These are phyloP conservation scores for Trypanosoma avium DNA, from an alignment of 208 protist species.

Conservation along the genomic window DNA sequence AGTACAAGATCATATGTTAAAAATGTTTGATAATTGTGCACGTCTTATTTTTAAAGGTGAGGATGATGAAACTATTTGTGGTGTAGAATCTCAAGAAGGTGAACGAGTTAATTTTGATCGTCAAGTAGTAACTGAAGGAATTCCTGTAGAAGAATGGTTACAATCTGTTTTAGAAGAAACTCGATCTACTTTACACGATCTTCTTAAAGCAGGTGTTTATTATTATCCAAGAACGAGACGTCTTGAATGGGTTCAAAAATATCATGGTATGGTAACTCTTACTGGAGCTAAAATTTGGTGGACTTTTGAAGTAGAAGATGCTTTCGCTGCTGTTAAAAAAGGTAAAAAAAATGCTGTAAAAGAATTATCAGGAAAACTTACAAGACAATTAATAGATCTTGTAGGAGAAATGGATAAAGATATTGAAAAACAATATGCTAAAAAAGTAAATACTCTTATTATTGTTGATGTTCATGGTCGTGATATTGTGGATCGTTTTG, in stretches of 20 bases:
- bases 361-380: constrained; percentile 89
- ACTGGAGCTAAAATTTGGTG: constrained; percentile 99
- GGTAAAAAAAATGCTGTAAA: constrained; percentile 98
- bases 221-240: constrained; percentile 95
- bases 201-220: constrained; percentile 98
- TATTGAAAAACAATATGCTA: constrained; percentile 91
- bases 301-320: constrained; percentile 98
- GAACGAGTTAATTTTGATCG: constrained; percentile 94
- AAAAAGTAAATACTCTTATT: constrained; percentile 99
- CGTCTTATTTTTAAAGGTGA: constrained; percentile 94
- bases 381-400: constrained; percentile 94
- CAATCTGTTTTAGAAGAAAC: constrained; percentile 96
- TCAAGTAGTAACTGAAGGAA: constrained; percentile 86
- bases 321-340: constrained; percentile 91
- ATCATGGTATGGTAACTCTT: constrained; percentile 96
- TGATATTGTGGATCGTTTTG: constrained; percentile 98
- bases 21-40: constrained; percentile 98
- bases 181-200: constrained; percentile 88
- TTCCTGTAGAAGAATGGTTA: constrained; percentile 98
- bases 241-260: constrained; percentile 95
- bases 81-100: constrained; percentile 96
- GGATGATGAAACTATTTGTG: constrained; percentile 90
- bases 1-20: constrained; percentile 99
- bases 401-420: constrained; percentile 95
- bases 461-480: constrained; percentile 99